phyloP scores from a whole-genome alignment of 192 early-diverging fungal genomes.

The Coemansia sp. region DNA sequence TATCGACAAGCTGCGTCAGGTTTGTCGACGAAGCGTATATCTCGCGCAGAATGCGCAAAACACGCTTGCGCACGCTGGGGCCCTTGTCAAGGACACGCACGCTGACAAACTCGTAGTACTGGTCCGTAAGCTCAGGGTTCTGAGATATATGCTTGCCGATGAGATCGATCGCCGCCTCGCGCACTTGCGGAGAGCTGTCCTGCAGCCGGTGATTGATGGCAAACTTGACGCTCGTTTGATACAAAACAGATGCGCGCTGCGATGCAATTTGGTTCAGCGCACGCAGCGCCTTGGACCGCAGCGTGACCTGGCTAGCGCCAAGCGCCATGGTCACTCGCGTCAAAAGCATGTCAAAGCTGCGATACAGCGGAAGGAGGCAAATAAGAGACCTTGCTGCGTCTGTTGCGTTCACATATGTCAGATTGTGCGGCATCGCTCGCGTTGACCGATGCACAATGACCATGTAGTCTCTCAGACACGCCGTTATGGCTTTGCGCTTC shows the following conservation, averaged over 20 bases:
- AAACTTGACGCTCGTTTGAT: conserved; percentile 60
- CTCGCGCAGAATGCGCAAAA: conserved; percentile 74
- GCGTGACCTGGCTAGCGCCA: conserved; percentile 62
- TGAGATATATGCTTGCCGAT: conserved; percentile 76
- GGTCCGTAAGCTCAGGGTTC: conserved; percentile 59
- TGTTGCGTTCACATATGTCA: conserved; percentile 18
- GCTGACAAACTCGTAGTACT: conserved; percentile 80
- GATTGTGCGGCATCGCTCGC: conserved; percentile 19
- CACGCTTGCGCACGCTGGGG: conserved; percentile 80
- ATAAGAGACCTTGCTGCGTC: conserved; percentile 51
- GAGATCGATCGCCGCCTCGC: conserved; percentile 88
- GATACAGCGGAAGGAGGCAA: conserved; percentile 58
- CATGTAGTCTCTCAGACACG: conserved; percentile 38
- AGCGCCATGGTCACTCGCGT: conserved; percentile 62
- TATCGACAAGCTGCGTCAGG: conserved; percentile 57
- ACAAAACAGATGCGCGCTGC: conserved; percentile 64
- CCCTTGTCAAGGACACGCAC: conserved; percentile 84
- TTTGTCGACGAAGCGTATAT: conserved; percentile 60
- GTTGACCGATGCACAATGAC: conserved; percentile 41
- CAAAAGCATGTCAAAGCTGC: conserved; percentile 69
- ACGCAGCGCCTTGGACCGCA: conserved; percentile 74
- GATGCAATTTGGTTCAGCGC: conserved; percentile 73
- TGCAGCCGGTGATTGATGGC: conserved; percentile 74
- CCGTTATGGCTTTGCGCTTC: conserved; percentile 34
- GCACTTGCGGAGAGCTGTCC: conserved; percentile 79